phyloP scores from a whole-genome alignment of 1,139 yeast species.

The Taphrina populina region DNA sequence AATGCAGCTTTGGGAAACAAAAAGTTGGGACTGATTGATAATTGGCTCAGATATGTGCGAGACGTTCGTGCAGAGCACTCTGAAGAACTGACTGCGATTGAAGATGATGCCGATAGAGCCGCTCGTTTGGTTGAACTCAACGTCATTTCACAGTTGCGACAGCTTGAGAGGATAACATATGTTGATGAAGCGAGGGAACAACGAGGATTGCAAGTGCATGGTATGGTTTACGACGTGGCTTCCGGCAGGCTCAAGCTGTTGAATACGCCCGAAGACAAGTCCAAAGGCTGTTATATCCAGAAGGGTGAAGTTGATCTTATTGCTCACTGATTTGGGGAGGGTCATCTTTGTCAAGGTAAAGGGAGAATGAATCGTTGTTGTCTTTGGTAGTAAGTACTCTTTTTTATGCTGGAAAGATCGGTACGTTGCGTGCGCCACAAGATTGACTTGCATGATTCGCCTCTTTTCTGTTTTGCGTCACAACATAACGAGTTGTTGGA shows the following conservation, averaged over 20 bases:
- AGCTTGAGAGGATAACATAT: conserved; percentile 66
- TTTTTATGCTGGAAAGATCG: too few relatives aligned
- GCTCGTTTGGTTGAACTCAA: conserved; percentile 74
- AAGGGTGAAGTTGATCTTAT: conserved; percentile 1
- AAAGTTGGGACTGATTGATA: conserved; percentile 69
- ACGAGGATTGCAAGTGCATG: conserved; percentile 83
- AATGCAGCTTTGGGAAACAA: conserved; percentile 77
- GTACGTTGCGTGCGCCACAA: too few relatives aligned
- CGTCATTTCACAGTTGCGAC: conserved; percentile 60
- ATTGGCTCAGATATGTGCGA: conserved; percentile 73
- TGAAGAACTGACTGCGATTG: conserved; percentile 46
- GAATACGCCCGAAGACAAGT: conserved; percentile 46
- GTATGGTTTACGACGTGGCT: conserved; percentile 81
- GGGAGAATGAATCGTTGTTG: too few relatives aligned
- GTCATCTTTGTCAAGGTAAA: too few relatives aligned
- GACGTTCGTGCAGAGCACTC: conserved; percentile 63
- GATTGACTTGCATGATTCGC: too few relatives aligned
- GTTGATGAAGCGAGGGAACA: conserved; percentile 68
- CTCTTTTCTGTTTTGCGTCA: too few relatives aligned
- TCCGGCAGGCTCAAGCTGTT: conserved; percentile 63
- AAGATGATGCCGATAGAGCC: conserved; percentile 54
- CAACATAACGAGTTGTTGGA: too few relatives aligned
- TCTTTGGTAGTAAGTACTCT: too few relatives aligned
- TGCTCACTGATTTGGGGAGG: conserved; percentile 6
- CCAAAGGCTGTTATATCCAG: conserved; percentile 36